Conservation (phyloP, 2,329 filamentous ascomycete genomes). For the Graphium sp. region DNA sequence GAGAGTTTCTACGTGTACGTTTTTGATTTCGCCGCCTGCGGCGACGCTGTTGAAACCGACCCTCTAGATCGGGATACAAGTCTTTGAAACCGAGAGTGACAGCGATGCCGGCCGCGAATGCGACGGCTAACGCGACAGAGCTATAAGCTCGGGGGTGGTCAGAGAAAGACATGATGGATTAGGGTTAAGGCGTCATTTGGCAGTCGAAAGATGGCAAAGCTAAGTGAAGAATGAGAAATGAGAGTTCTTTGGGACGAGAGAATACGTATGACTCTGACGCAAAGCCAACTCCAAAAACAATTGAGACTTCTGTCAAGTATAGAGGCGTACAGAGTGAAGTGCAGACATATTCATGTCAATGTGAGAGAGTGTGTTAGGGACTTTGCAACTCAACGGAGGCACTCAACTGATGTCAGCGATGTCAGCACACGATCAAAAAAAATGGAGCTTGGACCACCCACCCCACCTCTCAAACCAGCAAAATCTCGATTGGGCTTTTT, state of each 20-base stretch:
- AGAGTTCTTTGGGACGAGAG: too few species aligned
- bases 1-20: slow-evolving; percentile 5
- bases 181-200: background rate
- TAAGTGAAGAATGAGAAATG: background rate
- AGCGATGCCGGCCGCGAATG: slow-evolving; percentile 63
- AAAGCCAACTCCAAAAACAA: slow-evolving; percentile 2
- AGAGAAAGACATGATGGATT: slow-evolving; percentile 34
- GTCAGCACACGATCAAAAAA: too few species aligned
- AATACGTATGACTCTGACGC: too few species aligned
- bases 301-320: slow-evolving; percentile 1
- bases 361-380: background rate
- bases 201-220: background rate
- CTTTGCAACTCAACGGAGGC: too few species aligned
- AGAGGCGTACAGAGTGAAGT: background rate
- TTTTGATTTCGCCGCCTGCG: slow-evolving; percentile 7
- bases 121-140: slow-evolving; percentile 47
- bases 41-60: slow-evolving; percentile 35
- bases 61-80: slow-evolving; percentile 58
- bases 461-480: too few species aligned
- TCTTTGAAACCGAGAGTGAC: slow-evolving; percentile 67
- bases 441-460: too few species aligned
- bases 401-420: too few species aligned
- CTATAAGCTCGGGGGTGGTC: slow-evolving; percentile 46
- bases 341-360: background rate
- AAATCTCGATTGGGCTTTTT: too few species aligned